Base-by-base conservation (phyloP, 768 basidiomycete genomes). In the Thelephora aurantiotincta region DNA sequence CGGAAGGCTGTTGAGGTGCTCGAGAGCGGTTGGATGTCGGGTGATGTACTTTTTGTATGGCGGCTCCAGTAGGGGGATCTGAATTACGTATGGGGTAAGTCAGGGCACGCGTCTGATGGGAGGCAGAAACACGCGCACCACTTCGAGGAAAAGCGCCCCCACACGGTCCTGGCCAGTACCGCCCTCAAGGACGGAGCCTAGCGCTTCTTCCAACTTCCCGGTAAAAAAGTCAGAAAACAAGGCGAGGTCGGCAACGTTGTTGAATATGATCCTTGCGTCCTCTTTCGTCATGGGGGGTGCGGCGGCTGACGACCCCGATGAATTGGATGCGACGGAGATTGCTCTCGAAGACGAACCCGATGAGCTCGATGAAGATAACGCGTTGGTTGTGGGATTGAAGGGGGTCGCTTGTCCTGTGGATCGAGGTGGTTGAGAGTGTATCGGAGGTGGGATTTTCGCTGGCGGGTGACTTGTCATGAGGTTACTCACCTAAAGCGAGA, bases 21-120 rank as follows among this genome's bases (percentile, higher is more conserved):
- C 69, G 38, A 89, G 70, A 4, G 90, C 85, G 2, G 72, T 70
- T 0, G 84, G 74, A 56, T 91, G 88, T 44, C 77, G 76, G 2
- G 82, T 84, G 58, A 91, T 89, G 61, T 91, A 91, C 13, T 72
- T 67, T 60, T 77, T 85, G 60, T 88, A 91, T 13, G 78, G 75
- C 11, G 70, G 69, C 57, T 86, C 82, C 51, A 91, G 65, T 34
- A 71, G 70, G 20, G 85, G 75, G 41, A 82, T 76, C 85, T 88
- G 51, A 1, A 23, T 36, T 37, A 49, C 37, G 16, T 38, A 33
- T 46, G 52, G 7, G 43, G 36, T 16, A 16, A n/a, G 26, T 19
- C 42, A 38, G 26, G 12, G 18, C 16, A 20, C 16, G 4, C 23
- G 1, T 19, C 26, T 42, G 35, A 20, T 33, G 41, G 20, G 11